Conservation (phyloP, 306 rosid genomes). For the Leucaena leucocephala region DNA sequence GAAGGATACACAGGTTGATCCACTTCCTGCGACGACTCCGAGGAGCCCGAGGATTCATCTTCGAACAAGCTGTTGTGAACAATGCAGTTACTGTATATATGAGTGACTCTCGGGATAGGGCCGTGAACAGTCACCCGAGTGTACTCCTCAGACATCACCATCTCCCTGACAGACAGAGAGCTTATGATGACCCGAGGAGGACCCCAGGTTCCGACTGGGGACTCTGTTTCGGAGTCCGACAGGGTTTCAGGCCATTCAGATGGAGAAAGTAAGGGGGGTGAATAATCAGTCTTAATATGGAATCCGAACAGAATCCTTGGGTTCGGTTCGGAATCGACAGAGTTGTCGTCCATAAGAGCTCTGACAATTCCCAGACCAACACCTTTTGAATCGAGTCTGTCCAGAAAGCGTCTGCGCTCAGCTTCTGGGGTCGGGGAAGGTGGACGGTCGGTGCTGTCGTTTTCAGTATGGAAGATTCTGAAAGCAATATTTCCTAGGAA, state of each 20-base stretch:
- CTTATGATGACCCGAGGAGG: slow-evolving; percentile 50
- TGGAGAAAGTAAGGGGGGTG: slow-evolving; percentile 49
- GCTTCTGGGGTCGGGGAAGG: slow-evolving; percentile 54
- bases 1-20: slow-evolving; percentile 39
- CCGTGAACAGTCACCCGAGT: slow-evolving; percentile 81
- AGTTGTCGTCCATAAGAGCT: slow-evolving; percentile 58
- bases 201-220: slow-evolving; percentile 41
- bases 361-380: slow-evolving; percentile 86
- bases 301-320: slow-evolving; percentile 82
- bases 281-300: slow-evolving; percentile 78
- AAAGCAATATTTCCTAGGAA: slow-evolving; percentile 58
- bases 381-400: slow-evolving; percentile 57
- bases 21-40: slow-evolving; percentile 27
- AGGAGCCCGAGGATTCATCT: slow-evolving; percentile 31
- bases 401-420: slow-evolving; percentile 60
- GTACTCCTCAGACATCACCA: slow-evolving; percentile 88
- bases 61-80: slow-evolving; percentile 61
- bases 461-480: slow-evolving; percentile 49
- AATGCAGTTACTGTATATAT: slow-evolving; percentile 73
- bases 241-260: slow-evolving; percentile 45
- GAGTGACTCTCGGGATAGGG: slow-evolving; percentile 81
- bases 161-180: slow-evolving; percentile 67
- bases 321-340: slow-evolving; percentile 41
- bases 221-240: slow-evolving; percentile 43
- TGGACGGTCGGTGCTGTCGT: slow-evolving; percentile 72